Percentiles rank a stretch among this genome's conserved stretches.
phyloP scores from a whole-genome alignment of 106 monocot species.

The Alisma plantagoaquatica region DNA sequence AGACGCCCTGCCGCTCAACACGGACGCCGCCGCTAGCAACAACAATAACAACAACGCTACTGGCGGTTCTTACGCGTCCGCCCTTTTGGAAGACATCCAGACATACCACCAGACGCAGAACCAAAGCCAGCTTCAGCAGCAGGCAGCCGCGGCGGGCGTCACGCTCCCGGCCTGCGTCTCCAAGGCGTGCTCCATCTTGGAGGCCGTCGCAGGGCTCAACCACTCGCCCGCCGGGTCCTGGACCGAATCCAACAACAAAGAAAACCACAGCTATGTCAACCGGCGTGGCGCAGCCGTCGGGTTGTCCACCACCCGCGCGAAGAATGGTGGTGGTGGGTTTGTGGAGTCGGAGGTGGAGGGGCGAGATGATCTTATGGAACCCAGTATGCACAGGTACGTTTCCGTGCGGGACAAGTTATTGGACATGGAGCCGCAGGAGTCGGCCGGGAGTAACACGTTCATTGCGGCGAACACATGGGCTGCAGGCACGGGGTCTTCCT shows the following conservation, averaged over 20 bases:
- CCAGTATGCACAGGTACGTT: conserved; percentile 68
- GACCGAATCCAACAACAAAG: conserved; percentile 18
- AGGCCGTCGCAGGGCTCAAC: conserved; percentile 94
- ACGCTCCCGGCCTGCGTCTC: conserved; percentile 87
- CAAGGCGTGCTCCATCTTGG: conserved; percentile 90
- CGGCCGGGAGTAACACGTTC: conserved; percentile 91
- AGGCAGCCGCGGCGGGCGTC: conserved; percentile 21
- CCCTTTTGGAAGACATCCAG: conserved; percentile 80
- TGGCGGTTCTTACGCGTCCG: conserved; percentile 33
- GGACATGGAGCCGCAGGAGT: conserved; percentile 78
- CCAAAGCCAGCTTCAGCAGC: no score
- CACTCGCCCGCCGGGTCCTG: conserved; percentile 35
- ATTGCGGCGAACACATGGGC: no score
- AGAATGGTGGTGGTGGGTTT: neutral
- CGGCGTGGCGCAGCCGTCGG: no score
- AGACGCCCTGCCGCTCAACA: conserved; percentile 18
- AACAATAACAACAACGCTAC: neutral
- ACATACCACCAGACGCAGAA: conserved; percentile 80
- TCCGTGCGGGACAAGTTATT: conserved; percentile 31
- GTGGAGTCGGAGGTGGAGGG: conserved; percentile 46
- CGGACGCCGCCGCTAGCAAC: neutral
- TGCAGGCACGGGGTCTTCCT: no score
- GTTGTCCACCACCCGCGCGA: conserved; percentile 4
- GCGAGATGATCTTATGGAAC: conserved; percentile 65
- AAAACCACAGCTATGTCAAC: no score